phyloP scores from a whole-genome alignment of 2,329 filamentous ascomycete species.

The Phyllosticta paracitricarpa region DNA sequence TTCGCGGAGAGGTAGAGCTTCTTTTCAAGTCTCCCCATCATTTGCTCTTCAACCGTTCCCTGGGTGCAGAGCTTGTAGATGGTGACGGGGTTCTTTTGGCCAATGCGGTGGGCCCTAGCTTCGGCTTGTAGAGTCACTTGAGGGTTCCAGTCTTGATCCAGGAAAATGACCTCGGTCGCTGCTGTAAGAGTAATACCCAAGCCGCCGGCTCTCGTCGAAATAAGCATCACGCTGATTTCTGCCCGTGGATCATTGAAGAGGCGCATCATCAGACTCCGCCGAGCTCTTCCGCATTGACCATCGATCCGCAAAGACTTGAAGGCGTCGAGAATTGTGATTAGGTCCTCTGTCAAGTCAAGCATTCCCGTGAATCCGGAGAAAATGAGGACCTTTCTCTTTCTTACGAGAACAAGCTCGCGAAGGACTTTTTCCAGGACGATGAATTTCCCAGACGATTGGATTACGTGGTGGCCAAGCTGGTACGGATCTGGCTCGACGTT shows the following conservation, averaged over 20 bases:
- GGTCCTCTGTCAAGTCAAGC: constrained; percentile 43
- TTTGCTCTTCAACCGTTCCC: constrained; percentile 50
- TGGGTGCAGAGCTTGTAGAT: constrained; percentile 48
- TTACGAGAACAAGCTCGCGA: constrained; percentile 38
- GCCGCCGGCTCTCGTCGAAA: constrained; percentile 47
- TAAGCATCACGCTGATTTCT: constrained; percentile 44
- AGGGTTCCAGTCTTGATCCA: constrained; percentile 48
- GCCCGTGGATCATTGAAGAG: constrained; percentile 40
- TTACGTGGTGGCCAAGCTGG: constrained; percentile 36
- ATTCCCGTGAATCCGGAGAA: constrained; percentile 46
- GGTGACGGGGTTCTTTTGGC: constrained; percentile 43
- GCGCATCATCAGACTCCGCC: constrained; percentile 43
- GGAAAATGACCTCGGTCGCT: constrained; percentile 46
- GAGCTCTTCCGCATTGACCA: constrained; percentile 38
- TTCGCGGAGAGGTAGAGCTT: constrained; percentile 53
- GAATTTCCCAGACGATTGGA: constrained; percentile 46
- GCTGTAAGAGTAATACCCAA: constrained; percentile 46
- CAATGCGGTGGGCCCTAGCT: constrained; percentile 45
- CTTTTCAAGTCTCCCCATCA: constrained; percentile 49
- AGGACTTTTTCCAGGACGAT: constrained; percentile 44
- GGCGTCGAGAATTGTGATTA: constrained; percentile 33
- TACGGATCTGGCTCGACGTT: constrained; percentile 38
- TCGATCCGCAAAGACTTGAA: constrained; percentile 43
- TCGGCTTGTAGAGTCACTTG: constrained; percentile 46
- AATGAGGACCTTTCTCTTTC: constrained; percentile 46